A percentile compares a stretch with the other conserved stretches of the same genome.
phyloP scores from a whole-genome alignment of 768 basidiomycete genomes.

The Suillus americanus region DNA sequence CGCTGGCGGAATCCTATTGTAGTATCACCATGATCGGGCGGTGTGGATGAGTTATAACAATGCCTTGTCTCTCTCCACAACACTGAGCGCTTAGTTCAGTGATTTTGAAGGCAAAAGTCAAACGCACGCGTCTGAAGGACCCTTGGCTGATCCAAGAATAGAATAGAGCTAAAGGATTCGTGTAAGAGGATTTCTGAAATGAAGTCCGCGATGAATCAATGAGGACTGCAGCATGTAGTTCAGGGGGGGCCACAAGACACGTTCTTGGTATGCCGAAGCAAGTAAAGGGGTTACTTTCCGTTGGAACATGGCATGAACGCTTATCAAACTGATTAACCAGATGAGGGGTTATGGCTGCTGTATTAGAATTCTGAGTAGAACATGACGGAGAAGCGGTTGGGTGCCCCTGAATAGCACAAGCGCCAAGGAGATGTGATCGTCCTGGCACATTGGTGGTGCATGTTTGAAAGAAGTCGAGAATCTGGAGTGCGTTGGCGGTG shows the following conservation, averaged over 20 bases:
- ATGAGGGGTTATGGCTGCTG: not conserved
- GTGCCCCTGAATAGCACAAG: not conserved
- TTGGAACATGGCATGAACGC: not conserved
- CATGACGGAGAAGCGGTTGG: not conserved
- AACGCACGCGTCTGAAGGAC: not conserved
- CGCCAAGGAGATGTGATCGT: not conserved
- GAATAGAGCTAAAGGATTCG: not conserved
- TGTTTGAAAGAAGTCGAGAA: not conserved
- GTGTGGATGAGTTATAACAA: not conserved
- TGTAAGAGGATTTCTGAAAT: not conserved
- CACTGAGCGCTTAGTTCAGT: not conserved
- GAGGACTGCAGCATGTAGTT: not conserved
- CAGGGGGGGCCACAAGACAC: not conserved
- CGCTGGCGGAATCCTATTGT: not conserved
- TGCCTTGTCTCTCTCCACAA: not conserved
- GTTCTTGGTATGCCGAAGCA: not conserved
- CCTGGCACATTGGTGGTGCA: not conserved
- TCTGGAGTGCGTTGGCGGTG: conserved; percentile 4
- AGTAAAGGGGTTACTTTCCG: conserved; percentile 4
- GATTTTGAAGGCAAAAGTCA: not conserved
- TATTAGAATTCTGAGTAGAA: not conserved
- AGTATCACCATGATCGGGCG: not conserved
- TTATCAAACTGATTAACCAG: not conserved
- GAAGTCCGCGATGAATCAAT: not conserved
- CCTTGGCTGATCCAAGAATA: not conserved